Base-by-base conservation (phyloP, 164 flowering plant species). In the Cinnamomum chago region DNA sequence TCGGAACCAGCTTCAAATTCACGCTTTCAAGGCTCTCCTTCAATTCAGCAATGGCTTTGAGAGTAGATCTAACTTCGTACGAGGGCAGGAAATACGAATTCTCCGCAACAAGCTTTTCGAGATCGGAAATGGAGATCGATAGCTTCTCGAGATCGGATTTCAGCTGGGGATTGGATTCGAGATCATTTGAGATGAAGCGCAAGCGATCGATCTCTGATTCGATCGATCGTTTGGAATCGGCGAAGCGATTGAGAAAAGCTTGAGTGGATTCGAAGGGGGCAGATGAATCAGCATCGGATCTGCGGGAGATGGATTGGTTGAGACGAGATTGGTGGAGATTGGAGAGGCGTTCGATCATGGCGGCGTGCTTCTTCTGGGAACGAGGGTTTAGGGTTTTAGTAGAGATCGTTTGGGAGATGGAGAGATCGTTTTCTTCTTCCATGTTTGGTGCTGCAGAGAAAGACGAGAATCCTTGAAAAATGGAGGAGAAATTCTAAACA, bases 31-130 rank as follows among this genome's bases (percentile, higher is more conserved):
- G 74, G 5, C 74, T 62, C 70, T 89, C 90, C 72, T 78, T 90
- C 76, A 95, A 81, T 6, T 91, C 88, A 10, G 93, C 72, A 50
- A 92, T 62, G 30, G 90, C 13, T 77, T 85, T 87, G 76, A 92
- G 91, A 50, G 92, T 87, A 2, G 97, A 82, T 3, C 97, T 90
- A 50, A 95, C 87, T 70, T 94, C 98, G 77, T 91, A 95, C 17
- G 97, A 83, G 12, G 97, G 97, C 50, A 95, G 74, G 73, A 80
- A 86, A 84, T 90, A 93, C 9, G 99, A 93, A 72, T 80, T 88
- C 79, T 92, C 95, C 6, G 98, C 94, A 6, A 93, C 85, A 25
- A 90, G 90, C 79, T 85, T 88, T 76, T 93, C 97, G 40, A 95
- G 88, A 14, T 85, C 87, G 14, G 86, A 58, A 58, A 95, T 87